phyloP scores from a whole-genome alignment of 768 basidiomycete species.

The Auriscalpium microsporum region DNA sequence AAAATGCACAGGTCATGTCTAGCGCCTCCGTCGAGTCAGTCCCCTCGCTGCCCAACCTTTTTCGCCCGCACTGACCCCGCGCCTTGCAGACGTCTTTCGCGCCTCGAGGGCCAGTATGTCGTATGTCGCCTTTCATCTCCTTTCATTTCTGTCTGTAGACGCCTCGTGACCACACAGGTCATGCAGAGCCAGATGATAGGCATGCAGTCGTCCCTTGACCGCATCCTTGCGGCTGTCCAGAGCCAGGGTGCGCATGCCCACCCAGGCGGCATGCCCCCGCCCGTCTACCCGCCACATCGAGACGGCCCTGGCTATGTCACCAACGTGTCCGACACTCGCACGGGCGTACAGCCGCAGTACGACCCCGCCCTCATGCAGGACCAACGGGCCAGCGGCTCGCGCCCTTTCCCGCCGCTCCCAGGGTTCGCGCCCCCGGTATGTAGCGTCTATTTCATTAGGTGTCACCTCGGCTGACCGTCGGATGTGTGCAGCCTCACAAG shows the following conservation, averaged over 20 bases:
- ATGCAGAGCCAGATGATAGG: slow-evolving; percentile 95
- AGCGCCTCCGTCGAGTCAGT: slow-evolving; percentile 69
- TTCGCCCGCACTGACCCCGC: slow-evolving; percentile 8
- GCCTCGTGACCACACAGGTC: slow-evolving; percentile 37
- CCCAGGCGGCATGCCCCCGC: slow-evolving; percentile 23
- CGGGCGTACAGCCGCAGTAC: slow-evolving; percentile 21
- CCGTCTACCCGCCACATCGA: slow-evolving; percentile 9
- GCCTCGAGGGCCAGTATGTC: slow-evolving; percentile 80
- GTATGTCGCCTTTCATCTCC: slow-evolving; percentile 31
- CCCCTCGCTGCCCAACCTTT: slow-evolving; percentile 19
- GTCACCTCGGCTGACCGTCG: slow-evolving; percentile 10
- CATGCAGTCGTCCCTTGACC: slow-evolving; percentile 83
- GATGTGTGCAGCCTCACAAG: slow-evolving; percentile 61
- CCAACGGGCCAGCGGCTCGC: slow-evolving; percentile 21
- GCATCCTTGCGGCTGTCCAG: slow-evolving; percentile 66
- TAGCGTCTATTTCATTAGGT: slow-evolving; percentile 14
- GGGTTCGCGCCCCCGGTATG: slow-evolving; percentile 86
- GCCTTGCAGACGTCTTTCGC: slow-evolving; percentile 57
- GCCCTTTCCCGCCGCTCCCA: slow-evolving; percentile 75
- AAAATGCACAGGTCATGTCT: slow-evolving; percentile 51
- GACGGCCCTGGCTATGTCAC: slow-evolving; percentile 15
- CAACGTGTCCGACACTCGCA: slow-evolving; percentile 17
- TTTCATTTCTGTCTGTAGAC: not conserved
- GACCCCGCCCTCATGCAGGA: slow-evolving; percentile 21
- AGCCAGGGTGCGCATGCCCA: slow-evolving; percentile 25